Conservation (phyloP, 495 filamentous ascomycete species). For the Penicillium parvum region DNA sequence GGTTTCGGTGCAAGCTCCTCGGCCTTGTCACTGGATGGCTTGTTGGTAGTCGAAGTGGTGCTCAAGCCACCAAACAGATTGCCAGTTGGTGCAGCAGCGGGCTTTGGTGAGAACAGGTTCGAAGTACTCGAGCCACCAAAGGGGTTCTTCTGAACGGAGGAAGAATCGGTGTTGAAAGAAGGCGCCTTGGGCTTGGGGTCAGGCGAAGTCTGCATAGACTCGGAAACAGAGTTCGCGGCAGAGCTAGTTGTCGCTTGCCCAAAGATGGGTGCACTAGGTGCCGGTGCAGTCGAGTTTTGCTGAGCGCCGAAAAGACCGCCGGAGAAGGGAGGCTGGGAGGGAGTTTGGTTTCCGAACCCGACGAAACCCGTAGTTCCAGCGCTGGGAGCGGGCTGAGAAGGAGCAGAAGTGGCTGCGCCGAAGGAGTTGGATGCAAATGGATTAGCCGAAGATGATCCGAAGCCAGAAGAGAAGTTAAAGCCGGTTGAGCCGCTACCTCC, state of each 20-base stretch:
- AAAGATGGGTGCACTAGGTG: constrained; percentile 16
- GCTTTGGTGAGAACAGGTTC: constrained; percentile 12
- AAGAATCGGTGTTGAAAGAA: constrained; percentile 12
- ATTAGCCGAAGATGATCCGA: constrained; percentile 22
- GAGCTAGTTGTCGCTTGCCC: constrained; percentile 18
- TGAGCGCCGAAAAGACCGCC: constrained; percentile 17
- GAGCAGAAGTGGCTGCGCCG: constrained; percentile 8
- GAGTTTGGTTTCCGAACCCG: constrained; percentile 16
- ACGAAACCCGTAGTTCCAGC: constrained; percentile 20
- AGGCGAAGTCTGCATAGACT: constrained; percentile 44
- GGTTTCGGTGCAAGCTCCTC: constrained; percentile 13
- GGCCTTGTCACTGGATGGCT: constrained; percentile 8
- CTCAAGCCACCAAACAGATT: constrained; percentile 21
- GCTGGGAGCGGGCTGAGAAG: constrained; percentile 16
- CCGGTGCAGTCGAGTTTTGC: constrained; percentile 10
- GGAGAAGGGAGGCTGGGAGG: constrained; percentile 17
- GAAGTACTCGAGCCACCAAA: constrained; percentile 15
- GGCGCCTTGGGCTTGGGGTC: constrained; percentile 31
- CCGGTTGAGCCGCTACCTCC: constrained; percentile 25
- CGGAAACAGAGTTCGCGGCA: constrained; percentile 19
- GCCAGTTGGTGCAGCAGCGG: constrained; percentile 12
- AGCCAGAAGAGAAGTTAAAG: constrained; percentile 37
- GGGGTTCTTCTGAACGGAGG: constrained; percentile 12
- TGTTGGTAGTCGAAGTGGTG: constrained; percentile 2
- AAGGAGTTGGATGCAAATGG: constrained; percentile 36